These are phyloP conservation scores for Apiotrichum siamense DNA, from an alignment of 1,284 basidiomycete genomes.

Conservation along the genomic window DNA sequence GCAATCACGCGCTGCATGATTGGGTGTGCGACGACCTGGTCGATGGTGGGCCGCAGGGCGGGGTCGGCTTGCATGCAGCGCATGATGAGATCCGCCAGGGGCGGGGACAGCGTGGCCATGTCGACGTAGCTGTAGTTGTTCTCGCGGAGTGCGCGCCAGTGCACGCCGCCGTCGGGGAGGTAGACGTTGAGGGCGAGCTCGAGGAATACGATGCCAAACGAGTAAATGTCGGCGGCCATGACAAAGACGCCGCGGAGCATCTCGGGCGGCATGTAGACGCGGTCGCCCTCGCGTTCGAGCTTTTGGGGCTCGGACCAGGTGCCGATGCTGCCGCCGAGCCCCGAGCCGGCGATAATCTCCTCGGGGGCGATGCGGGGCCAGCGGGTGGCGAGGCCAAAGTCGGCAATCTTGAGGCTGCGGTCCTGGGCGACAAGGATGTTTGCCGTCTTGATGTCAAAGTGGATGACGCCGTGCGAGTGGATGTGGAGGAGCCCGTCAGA, in stretches of 20 bases:
- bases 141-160: constrained; percentile 87
- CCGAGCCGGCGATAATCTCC: constrained; percentile 45
- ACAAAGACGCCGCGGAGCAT: constrained; percentile 87
- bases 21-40: constrained; percentile 58
- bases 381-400: constrained; percentile 93
- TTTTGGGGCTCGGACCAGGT: constrained; percentile 32
- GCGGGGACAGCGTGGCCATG: constrained; percentile 60
- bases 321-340: constrained; percentile 34
- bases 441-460: constrained; percentile 95
- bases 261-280: constrained; percentile 97
- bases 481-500: constrained; percentile 83
- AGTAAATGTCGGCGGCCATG: constrained; percentile 93
- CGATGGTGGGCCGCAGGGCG: constrained; percentile 56
- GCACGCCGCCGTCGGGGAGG: constrained; percentile 88
- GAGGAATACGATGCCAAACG: constrained; percentile 89
- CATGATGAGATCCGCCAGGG: constrained; percentile 65
- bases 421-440: constrained; percentile 89
- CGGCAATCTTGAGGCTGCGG: constrained; percentile 93
- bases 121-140: constrained; percentile 91
- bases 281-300: constrained; percentile 90
- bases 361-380: constrained; percentile 60
- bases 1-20: constrained; percentile 64
- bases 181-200: constrained; percentile 94
- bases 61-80: constrained; percentile 74
- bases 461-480: constrained; percentile 80